A percentile compares a stretch with the other conserved stretches of the same genome.
Conservation (phyloP, 805 yeast genomes). For the Debaryomyces tyrocola region DNA sequence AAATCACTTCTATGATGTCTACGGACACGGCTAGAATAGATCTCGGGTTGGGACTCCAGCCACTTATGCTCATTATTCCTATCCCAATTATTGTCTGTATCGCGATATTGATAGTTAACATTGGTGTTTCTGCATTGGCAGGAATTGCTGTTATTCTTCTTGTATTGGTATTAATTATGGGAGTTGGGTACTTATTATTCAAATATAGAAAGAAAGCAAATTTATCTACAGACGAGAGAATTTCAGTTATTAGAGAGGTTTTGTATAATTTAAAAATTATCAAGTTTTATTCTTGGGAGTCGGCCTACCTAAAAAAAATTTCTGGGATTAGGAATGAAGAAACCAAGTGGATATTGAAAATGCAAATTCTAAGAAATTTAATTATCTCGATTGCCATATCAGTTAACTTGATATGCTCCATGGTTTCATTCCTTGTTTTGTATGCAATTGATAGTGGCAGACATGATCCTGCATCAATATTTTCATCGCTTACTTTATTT, state of each 20-base stretch:
- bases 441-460: slow-evolving; percentile 25
- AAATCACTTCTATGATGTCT: slow-evolving; percentile 68
- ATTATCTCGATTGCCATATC: slow-evolving; percentile 63
- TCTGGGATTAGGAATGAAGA: slow-evolving; percentile 57
- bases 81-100: slow-evolving; percentile 58
- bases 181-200: slow-evolving; percentile 43
- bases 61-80: slow-evolving; percentile 60
- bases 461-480: slow-evolving; percentile 54
- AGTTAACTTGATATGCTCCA: slow-evolving; percentile 66
- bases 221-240: slow-evolving; percentile 68
- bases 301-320: slow-evolving; percentile 60
- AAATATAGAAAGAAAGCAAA: slow-evolving; percentile 52
- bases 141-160: slow-evolving; percentile 42
- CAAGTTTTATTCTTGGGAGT: slow-evolving; percentile 87
- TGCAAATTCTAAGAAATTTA: slow-evolving; percentile 61
- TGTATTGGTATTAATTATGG: slow-evolving; percentile 48
- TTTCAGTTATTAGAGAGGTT: slow-evolving; percentile 69
- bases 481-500: slow-evolving; percentile 67
- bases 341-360: slow-evolving; percentile 52
- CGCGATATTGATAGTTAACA: slow-evolving; percentile 57
- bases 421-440: slow-evolving; percentile 45
- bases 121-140: slow-evolving; percentile 69
- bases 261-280: slow-evolving; percentile 73
- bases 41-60: slow-evolving; percentile 61
- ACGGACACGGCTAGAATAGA: slow-evolving; percentile 78